Conservation (phyloP, 768 basidiomycete species). For the Suillus plorans region DNA sequence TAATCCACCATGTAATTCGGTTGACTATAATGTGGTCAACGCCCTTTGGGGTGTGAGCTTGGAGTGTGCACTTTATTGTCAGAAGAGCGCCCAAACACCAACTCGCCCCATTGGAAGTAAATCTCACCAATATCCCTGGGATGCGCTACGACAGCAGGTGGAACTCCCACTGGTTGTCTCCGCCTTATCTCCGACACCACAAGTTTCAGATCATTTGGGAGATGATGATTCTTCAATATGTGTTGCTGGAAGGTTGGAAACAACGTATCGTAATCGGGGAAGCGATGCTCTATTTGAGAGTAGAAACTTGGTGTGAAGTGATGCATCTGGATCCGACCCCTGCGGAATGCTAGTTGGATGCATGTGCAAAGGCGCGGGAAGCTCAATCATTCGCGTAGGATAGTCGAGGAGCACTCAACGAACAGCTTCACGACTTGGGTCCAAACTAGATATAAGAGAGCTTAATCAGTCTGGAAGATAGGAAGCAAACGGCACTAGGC, state of each 20-base stretch:
- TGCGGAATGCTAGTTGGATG: neutral
- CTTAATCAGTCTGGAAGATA: too few relatives aligned
- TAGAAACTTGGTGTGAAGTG: constrained; percentile 13
- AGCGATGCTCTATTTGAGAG: neutral
- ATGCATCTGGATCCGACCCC: constrained; percentile 12
- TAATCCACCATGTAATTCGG: neutral
- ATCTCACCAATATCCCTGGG: constrained; percentile 11
- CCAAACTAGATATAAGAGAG: too few relatives aligned
- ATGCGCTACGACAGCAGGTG: constrained; percentile 22
- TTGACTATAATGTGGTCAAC: neutral
- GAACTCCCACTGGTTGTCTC: constrained; percentile 26
- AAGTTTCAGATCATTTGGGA: constrained; percentile 17
- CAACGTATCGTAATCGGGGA: neutral
- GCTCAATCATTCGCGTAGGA: too few relatives aligned
- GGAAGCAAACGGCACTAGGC: neutral
- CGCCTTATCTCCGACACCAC: neutral
- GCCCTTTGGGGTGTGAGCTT: neutral
- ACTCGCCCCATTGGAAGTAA: constrained; percentile 16
- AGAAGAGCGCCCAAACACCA: constrained; percentile 19
- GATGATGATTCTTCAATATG: constrained; percentile 12
- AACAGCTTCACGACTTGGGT: too few relatives aligned
- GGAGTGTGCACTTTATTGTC: constrained; percentile 12
- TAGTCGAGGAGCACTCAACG: too few relatives aligned
- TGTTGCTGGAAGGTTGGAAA: constrained; percentile 25
- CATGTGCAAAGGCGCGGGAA: too few relatives aligned